phyloP scores from a whole-genome alignment of 306 rosid genomes.

The Prunus fruticosa region DNA sequence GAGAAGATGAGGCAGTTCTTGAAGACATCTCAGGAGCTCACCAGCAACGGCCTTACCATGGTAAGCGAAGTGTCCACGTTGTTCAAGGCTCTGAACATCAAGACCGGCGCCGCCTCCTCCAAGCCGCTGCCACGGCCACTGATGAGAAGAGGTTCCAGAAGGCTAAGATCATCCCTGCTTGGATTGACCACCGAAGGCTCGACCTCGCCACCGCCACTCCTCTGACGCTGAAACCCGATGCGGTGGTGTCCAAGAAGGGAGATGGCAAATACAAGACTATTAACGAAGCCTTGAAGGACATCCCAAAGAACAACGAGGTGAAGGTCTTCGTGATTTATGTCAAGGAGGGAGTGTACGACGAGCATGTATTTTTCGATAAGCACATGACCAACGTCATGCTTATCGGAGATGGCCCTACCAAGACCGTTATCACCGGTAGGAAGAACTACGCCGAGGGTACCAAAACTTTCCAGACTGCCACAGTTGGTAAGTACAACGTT shows the following conservation, averaged over 20 bases:
- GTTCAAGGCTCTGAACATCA: not conserved
- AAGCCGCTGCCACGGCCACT: not conserved
- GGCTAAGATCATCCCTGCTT: constrained; percentile 30
- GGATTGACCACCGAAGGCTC: constrained; percentile 34
- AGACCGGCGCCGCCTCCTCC: constrained; percentile 8
- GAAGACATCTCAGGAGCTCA: constrained; percentile 45
- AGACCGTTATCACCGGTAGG: constrained; percentile 48
- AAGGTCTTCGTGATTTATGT: constrained; percentile 60
- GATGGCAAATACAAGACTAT: constrained; percentile 56
- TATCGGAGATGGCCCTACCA: constrained; percentile 76
- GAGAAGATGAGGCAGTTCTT: constrained; percentile 38
- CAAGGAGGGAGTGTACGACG: constrained; percentile 60
- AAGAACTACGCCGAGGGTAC: constrained; percentile 44
- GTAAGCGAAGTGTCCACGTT: constrained; percentile 24
- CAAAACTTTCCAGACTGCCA: constrained; percentile 50
- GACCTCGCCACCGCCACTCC: constrained; percentile 23
- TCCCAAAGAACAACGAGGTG: constrained; percentile 36
- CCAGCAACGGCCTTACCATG: constrained; percentile 64
- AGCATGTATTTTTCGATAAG: constrained; percentile 32
- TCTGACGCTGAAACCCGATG: constrained; percentile 30
- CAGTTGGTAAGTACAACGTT: constrained; percentile 44
- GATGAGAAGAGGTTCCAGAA: not conserved
- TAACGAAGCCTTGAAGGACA: constrained; percentile 46
- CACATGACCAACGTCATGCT: constrained; percentile 42
- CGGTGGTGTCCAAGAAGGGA: constrained; percentile 63